Percentiles rank a stretch among this genome's conserved stretches.
Evolutionary conservation across 805 yeast genomes (phyloP).

Genomic region (Starmerella potacharoeniae): DNA sequence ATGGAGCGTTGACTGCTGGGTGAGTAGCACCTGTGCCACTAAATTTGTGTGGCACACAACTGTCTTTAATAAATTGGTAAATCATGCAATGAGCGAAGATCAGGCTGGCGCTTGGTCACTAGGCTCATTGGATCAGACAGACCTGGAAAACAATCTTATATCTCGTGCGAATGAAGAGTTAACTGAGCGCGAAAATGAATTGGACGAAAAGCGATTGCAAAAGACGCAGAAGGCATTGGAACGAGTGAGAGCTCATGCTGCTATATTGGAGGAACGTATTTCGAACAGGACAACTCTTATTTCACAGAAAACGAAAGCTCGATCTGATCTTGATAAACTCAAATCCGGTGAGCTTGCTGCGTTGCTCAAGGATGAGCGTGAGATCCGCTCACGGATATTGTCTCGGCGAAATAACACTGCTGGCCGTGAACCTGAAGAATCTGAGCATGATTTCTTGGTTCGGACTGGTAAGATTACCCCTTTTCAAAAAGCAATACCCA

Average conservation of each 20-base stretch:
- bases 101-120: conserved; percentile 5
- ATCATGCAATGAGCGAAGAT: not conserved
- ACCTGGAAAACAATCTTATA: conserved; percentile 64
- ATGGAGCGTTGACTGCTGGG: not conserved
- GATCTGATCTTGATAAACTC: conserved; percentile 44
- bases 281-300: conserved; percentile 47
- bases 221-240: conserved; percentile 45
- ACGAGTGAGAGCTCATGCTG: conserved; percentile 36
- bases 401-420: conserved; percentile 21
- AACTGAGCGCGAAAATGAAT: conserved; percentile 50
- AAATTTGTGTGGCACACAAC: not conserved
- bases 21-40: not conserved
- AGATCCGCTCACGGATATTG: conserved; percentile 41
- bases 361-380: conserved; percentile 49
- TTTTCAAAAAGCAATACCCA: conserved; percentile 41
- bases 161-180: conserved; percentile 46
- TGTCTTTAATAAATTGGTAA: not conserved
- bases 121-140: conserved; percentile 62
- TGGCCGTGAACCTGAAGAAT: conserved; percentile 44
- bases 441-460: conserved; percentile 66
- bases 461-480: conserved; percentile 92
- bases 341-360: conserved; percentile 42
- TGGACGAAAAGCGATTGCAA: conserved; percentile 64
- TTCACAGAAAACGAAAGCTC: conserved; percentile 46
- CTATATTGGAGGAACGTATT: conserved; percentile 39